Evolutionary conservation across 2,329 filamentous ascomycete species (phyloP), one percentile per base, ranked within the genome.

Genomic region (Fusarium nisikadoi): DNA sequence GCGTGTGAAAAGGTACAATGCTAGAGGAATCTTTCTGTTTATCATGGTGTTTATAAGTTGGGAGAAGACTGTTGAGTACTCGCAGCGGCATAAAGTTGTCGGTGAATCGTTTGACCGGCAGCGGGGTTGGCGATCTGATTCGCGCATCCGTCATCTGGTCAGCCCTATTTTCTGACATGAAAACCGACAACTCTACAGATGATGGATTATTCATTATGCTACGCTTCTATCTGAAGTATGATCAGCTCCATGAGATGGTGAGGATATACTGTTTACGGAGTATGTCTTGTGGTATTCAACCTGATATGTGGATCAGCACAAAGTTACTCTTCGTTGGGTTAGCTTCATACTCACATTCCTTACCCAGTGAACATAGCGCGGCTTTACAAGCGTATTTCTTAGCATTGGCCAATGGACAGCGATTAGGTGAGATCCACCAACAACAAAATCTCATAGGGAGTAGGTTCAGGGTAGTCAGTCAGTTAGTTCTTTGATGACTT

Each of bases 1-100:
- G 7, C 66, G 64, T 2, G 46, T 57, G 8, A 63, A 68, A 2
- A 68, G 31, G 16, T 69, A 69, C 2, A 43, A 57, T 11, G 64
- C 57, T 3, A 68, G 8, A 4, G 64, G 29, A 1, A 63, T 53
- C 9, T 42, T 68, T 20, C n/a, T 25, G 8, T 27, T 45, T 13
- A 25, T 47, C 65, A 68, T 68, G 6, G 10, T 62, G 20, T 1
- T 3, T 16, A 3, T 11, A 7, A 3, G 13, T 1, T 20, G 6
- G 2, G 16, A 0, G 20, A 23, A 31, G 25, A 42, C 36, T 19
- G 19, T 1, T 9, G 23, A 29, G 49, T 0, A 5, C 4, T 9
- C 19, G 3, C 8, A 19, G 20, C 20, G 36, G 6, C 2, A 17
- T 31, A 42, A 19, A 42, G 27, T 54, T 43, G 27, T 42, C 50